phyloP scores from a whole-genome alignment of 1,284 basidiomycete species.

The Quambalaria eucalypti region DNA sequence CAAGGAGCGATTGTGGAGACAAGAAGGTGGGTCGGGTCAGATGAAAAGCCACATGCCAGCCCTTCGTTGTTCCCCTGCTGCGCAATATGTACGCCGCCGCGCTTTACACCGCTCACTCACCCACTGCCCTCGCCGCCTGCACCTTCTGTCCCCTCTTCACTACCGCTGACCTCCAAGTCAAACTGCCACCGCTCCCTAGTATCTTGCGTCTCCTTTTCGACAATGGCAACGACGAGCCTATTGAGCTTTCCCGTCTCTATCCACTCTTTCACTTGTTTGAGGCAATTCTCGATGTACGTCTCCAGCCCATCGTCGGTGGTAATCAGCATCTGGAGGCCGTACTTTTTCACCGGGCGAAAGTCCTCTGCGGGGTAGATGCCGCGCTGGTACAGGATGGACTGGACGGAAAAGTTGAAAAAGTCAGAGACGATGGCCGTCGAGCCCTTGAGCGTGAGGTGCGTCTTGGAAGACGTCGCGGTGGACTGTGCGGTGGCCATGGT shows the following conservation, averaged over 20 bases:
- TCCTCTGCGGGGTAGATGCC: constrained; percentile 96
- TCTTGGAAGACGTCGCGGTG: constrained; percentile 25
- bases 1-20: neutral
- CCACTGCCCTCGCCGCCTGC: constrained; percentile 2
- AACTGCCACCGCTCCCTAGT: constrained; percentile 97
- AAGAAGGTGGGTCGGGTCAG: neutral
- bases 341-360: constrained; percentile 72
- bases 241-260: constrained; percentile 79
- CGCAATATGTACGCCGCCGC: neutral
- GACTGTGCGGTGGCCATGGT: constrained; percentile 22
- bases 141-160: constrained; percentile 19
- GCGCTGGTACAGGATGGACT: constrained; percentile 78
- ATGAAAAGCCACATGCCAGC: neutral
- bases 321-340: constrained; percentile 87
- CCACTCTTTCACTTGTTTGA: constrained; percentile 68
- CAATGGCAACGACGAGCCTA: constrained; percentile 87
- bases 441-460: constrained; percentile 70
- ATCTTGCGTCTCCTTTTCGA: constrained; percentile 81
- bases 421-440: constrained; percentile 92
- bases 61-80: neutral
- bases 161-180: constrained; percentile 66
- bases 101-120: constrained; percentile 5
- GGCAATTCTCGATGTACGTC: constrained; percentile 82
- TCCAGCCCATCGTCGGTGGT: constrained; percentile 86
- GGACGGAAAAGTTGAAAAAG: constrained; percentile 92